Evolutionary conservation across 176 grass and related monocot species (phyloP), one percentile per base, ranked within the genome.

Genomic region (Eremochloa ophiuroides): DNA sequence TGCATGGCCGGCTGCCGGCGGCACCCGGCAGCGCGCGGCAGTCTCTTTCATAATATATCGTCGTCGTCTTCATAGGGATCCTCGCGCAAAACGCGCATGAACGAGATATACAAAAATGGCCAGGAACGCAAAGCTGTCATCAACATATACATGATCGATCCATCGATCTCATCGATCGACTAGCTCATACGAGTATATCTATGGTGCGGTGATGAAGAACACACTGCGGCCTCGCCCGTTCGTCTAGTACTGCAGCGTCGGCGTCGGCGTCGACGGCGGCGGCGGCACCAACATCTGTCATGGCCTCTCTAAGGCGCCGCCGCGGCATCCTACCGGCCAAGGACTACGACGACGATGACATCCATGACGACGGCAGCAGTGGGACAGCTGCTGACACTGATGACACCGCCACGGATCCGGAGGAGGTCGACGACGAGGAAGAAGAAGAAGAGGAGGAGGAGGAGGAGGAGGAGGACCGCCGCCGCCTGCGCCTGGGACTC

Each of bases 301-400:
- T 80, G 62, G 62, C 77, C 5, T 71, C 66, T 43, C 27, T 34
- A 26, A 82, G 66, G 66, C 66, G 23, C 17, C 79, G 48, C 10
- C 79, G 50, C 25, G 66, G 53, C 42, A 60, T 8, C 17, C 16
- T 9, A 28, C 66, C 18, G n/a, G 22, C 26, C 7, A 37, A 29
- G 33, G 74, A 42, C 7, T 8, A 60, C 33, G 31, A 76, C 44
- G 28, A 53, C 27, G 46, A 35, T 13, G 5, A 64, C 39, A 17
- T 18, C 43, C 40, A 46, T 5, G 28, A 79, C 18, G 27, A 33
- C 10, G 10, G 7, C 23, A 2, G 43, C 77, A 47, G 40, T 63
- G 14, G 62, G 16, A 62, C 60, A 15, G 39, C 60, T 5, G 11
- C 40, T 25, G 67, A 16, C 66, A 71, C 23, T 6, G 66, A 42